Percentiles rank a stretch among this genome's conserved stretches.
Evolutionary conservation across 2,329 filamentous ascomycete genomes (phyloP).

Genomic region (Diaporthe longicolla): DNA sequence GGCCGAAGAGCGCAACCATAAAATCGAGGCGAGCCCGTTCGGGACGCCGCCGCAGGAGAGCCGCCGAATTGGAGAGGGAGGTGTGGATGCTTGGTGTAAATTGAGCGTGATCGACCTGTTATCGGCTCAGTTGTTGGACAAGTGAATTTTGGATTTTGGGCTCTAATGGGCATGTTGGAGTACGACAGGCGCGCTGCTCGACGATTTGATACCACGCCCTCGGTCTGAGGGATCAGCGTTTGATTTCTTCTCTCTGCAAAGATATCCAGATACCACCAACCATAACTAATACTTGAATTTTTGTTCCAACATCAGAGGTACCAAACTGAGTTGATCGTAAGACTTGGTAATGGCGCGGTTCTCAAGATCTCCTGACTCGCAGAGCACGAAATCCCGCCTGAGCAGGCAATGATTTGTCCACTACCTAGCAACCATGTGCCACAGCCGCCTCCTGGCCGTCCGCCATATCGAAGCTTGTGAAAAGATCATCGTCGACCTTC

Average conservation of each 20-base stretch:
- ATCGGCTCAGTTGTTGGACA: background rate
- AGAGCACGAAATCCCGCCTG: background rate
- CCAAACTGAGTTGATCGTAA: background rate
- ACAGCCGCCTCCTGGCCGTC: background rate
- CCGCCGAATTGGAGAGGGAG: background rate
- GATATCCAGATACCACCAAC: conserved; percentile 41
- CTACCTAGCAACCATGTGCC: background rate
- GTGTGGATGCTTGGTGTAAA: background rate
- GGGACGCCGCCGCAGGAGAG: conserved; percentile 2
- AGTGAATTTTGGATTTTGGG: background rate
- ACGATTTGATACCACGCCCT: conserved; percentile 30
- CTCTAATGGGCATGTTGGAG: background rate
- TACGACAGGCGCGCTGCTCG: conserved; percentile 7
- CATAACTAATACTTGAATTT: conserved; percentile 11
- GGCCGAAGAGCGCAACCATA: background rate
- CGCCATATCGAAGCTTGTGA: conserved; percentile 27
- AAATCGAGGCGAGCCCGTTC: background rate
- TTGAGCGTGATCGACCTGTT: background rate
- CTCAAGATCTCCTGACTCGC: background rate
- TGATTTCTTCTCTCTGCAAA: conserved; percentile 36
- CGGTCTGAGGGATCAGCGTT: conserved; percentile 24
- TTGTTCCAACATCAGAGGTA: background rate
- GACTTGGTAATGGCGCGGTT: background rate
- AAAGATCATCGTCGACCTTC: conserved; percentile 7
- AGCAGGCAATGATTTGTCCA: background rate